Conservation (phyloP, 1,139 yeast genomes). For the Blastobotrys apis region DNA sequence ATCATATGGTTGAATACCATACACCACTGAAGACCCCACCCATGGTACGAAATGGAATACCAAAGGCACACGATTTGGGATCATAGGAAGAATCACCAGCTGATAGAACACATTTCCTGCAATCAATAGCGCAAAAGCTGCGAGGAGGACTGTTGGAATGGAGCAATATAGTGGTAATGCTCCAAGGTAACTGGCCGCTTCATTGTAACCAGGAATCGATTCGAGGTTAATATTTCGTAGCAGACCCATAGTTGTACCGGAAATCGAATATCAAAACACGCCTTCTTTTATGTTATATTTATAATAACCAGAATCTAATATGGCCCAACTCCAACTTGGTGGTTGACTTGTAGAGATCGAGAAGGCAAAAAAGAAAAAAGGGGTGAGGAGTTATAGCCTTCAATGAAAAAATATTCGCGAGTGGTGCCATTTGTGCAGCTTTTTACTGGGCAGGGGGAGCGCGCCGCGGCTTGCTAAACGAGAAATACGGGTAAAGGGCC, state of each 20-base stretch:
- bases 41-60: slow-evolving; percentile 94
- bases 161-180: slow-evolving; percentile 27
- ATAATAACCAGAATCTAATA: too few relatives aligned
- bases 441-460: background rate
- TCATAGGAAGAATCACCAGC: slow-evolving; percentile 53
- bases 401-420: background rate
- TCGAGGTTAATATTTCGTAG: slow-evolving; percentile 9
- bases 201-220: slow-evolving; percentile 7
- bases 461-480: background rate
- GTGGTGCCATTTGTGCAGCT: background rate
- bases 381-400: background rate
- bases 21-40: slow-evolving; percentile 84
- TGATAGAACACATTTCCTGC: slow-evolving; percentile 67
- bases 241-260: slow-evolving; percentile 14
- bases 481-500: background rate
- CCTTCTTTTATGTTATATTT: too few relatives aligned
- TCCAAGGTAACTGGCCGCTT: slow-evolving; percentile 11
- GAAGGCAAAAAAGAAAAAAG: background rate
- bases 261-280: too few relatives aligned
- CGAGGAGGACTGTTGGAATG: slow-evolving; percentile 26
- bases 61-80: slow-evolving; percentile 61
- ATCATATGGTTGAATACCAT: slow-evolving; percentile 90
- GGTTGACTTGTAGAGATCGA: too few relatives aligned
- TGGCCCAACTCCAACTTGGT: too few relatives aligned
- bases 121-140: slow-evolving; percentile 37